Percentiles rank a stretch among this genome's conserved stretches.
phyloP scores from a whole-genome alignment of 1,284 basidiomycete genomes.

The Ustilago sp. region DNA sequence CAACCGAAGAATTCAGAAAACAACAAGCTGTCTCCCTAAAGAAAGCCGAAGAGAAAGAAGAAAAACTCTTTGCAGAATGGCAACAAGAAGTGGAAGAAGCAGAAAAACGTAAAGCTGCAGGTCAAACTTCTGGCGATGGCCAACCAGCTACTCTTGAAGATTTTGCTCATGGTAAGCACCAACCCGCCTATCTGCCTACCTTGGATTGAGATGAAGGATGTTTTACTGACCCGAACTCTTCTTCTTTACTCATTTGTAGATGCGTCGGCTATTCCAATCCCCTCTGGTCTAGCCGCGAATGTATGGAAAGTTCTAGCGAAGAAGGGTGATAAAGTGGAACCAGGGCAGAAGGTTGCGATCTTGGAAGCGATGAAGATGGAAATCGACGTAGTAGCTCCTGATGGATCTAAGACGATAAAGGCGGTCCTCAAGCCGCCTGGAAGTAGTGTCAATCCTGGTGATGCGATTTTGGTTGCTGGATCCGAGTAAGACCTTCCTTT shows the following conservation, averaged over 20 bases:
- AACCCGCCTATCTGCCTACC: neutral
- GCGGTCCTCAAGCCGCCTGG: slow-evolving; percentile 26
- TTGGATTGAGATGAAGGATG: neutral
- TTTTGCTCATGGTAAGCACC: slow-evolving; percentile 18
- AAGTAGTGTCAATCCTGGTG: slow-evolving; percentile 27
- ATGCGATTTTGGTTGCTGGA: slow-evolving; percentile 22
- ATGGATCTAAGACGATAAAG: slow-evolving; percentile 13
- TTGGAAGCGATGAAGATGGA: slow-evolving; percentile 82
- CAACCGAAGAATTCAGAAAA: slow-evolving; percentile 72
- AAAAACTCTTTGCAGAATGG: slow-evolving; percentile 70
- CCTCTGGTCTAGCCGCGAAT: slow-evolving; percentile 74
- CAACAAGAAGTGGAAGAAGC: slow-evolving; percentile 18
- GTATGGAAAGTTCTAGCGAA: slow-evolving; percentile 75
- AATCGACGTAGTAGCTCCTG: slow-evolving; percentile 46
- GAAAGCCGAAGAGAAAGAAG: slow-evolving; percentile 61
- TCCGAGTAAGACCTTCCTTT: neutral
- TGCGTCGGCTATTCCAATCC: slow-evolving; percentile 44
- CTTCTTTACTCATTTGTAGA: neutral
- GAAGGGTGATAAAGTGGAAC: slow-evolving; percentile 73
- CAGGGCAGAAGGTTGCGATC: slow-evolving; percentile 74
- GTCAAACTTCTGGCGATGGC: neutral
- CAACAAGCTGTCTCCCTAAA: slow-evolving; percentile 59
- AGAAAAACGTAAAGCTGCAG: slow-evolving; percentile 14
- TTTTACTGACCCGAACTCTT: neutral
- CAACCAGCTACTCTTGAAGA: slow-evolving; percentile 7